Evolutionary conservation across 306 rosid genomes (phyloP).

Genomic region (Leucaena leucocephala): DNA sequence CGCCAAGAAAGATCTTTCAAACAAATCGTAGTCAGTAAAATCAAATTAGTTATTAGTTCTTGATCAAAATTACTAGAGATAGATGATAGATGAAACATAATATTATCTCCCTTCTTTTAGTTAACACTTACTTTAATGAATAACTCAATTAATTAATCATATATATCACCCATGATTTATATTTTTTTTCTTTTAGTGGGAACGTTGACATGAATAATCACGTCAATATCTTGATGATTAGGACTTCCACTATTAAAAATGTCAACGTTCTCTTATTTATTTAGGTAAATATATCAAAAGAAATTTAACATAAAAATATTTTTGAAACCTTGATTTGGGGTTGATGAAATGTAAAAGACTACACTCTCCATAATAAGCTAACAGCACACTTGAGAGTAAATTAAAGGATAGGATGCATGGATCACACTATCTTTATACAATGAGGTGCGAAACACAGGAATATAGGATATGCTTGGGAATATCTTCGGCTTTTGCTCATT

Average conservation of each 20-base stretch:
- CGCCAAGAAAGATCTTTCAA: not conserved
- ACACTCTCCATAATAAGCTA: not conserved
- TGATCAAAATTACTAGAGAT: too few species aligned
- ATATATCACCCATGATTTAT: not conserved
- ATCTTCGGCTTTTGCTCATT: conserved; percentile 21
- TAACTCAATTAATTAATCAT: not conserved
- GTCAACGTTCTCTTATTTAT: too few species aligned
- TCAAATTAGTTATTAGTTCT: too few species aligned
- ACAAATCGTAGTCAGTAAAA: too few species aligned
- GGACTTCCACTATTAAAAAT: not conserved
- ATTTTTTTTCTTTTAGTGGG: too few species aligned
- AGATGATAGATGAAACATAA: too few species aligned
- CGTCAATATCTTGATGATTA: not conserved
- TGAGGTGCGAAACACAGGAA: conserved; percentile 11
- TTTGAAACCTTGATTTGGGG: too few species aligned
- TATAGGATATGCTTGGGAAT: conserved; percentile 48
- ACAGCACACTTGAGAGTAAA: not conserved
- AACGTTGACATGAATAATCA: not conserved
- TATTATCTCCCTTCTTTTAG: too few species aligned
- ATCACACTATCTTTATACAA: conserved; percentile 35
- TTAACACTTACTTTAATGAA: not conserved
- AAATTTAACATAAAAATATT: too few species aligned
- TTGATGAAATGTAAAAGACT: too few species aligned
- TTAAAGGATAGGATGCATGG: not conserved
- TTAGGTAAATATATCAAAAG: too few species aligned